Base-by-base conservation (phyloP, 2,329 filamentous ascomycete genomes). In the Xylariaceae sp. region DNA sequence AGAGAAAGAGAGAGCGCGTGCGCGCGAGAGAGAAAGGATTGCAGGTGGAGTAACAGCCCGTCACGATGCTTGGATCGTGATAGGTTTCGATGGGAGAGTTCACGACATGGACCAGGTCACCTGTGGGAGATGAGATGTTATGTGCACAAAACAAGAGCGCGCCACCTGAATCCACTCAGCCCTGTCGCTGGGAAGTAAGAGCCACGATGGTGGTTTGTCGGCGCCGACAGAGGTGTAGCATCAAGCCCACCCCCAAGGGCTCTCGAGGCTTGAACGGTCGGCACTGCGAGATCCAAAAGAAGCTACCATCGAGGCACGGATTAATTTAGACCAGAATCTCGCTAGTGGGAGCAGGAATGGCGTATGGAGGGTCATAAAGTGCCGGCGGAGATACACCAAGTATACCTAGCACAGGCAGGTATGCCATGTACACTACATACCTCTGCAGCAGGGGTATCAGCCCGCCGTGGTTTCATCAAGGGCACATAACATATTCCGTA, bases 401-500 rank as follows among this genome's bases (percentile, higher is more conserved):
- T 51, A 34, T 35, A 51, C 42, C 42, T 6, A 45, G 42, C n/a
- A n/a, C n/a, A 51, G 23, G 49, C 34, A 51, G 4, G 18, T 49
- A 23, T 51, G 34, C 47, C 6, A 23, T 11, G 13, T 10, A 15
- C 49, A 50, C 18, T 30, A 11, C 18, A 23, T 59, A 64, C 62
- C 61, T 66, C 59, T 67, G 65, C 64, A 63, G 64, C 68, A 68
- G 67, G 68, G 68, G 67, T 69, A 63, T 60, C 64, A 69, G 66
- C 68, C 69, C 67, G 64, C 65, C 56, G 55, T 54, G 65, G 69
- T 71, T 71, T 71, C 69, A 71, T 71, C 65, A 68, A 62, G 66
- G 66, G 66, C 56, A 58, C 56, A 61, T 58, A 57, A 61, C 57
- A 63, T 59, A 64, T 62, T 66, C 45, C 49, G 56, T 63, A 66